These are phyloP conservation scores for Calonectria pauciramosa DNA, from an alignment of 2,329 filamentous ascomycete species.

Conservation along the genomic window DNA sequence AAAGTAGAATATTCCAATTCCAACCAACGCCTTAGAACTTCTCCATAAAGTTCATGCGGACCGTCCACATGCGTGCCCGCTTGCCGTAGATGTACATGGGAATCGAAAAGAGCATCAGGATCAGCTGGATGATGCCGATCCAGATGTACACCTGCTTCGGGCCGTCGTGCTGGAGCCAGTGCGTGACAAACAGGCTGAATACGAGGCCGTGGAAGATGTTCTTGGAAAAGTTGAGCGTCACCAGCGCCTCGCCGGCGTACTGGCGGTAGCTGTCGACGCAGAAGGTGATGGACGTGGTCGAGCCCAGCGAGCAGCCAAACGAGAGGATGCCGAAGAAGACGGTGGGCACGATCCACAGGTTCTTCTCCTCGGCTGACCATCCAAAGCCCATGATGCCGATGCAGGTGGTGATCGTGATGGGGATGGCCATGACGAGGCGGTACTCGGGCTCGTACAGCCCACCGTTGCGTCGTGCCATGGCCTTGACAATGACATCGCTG, in stretches of 20 bases:
- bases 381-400: slow-evolving; percentile 95
- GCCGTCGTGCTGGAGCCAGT: slow-evolving; percentile 84
- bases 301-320: slow-evolving; percentile 91
- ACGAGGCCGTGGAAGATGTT: slow-evolving; percentile 93
- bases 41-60: slow-evolving; percentile 88
- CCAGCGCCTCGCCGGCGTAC: slow-evolving; percentile 93
- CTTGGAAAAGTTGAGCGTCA: slow-evolving; percentile 95
- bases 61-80: slow-evolving; percentile 93
- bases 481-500: slow-evolving; percentile 86
- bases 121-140: slow-evolving; percentile 88
- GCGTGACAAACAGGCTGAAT: slow-evolving; percentile 89
- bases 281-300: slow-evolving; percentile 93
- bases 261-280: slow-evolving; percentile 93
- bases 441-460: slow-evolving; percentile 97
- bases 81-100: slow-evolving; percentile 98
- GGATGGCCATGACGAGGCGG: slow-evolving; percentile 87
- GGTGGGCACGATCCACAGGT: slow-evolving; percentile 92
- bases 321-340: slow-evolving; percentile 93
- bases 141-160: slow-evolving; percentile 84
- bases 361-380: slow-evolving; percentile 84
- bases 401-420: slow-evolving; percentile 82
- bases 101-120: slow-evolving; percentile 79
- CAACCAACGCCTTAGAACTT: slow-evolving; percentile 66
- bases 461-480: slow-evolving; percentile 87
- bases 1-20: no score